phyloP scores from a whole-genome alignment of 1,284 basidiomycete species.

The Caloboletus firmus region DNA sequence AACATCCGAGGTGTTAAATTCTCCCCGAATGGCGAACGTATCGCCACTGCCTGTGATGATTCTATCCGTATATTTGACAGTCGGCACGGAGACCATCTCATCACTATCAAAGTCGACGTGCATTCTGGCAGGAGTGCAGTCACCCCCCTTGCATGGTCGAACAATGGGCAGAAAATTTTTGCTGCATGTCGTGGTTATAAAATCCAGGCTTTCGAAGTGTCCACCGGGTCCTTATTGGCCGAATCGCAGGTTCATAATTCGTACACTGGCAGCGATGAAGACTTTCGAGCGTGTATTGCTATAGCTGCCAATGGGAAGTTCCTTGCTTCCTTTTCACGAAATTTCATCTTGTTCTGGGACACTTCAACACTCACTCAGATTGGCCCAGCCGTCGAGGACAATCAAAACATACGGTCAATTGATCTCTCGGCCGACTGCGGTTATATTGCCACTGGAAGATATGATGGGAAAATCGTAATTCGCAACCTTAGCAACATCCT shows the following conservation, averaged over 20 bases:
- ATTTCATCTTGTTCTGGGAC: neutral
- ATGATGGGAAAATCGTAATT: too few relatives aligned
- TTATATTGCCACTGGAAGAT: neutral
- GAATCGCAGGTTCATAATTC: neutral
- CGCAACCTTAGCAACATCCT: too few relatives aligned
- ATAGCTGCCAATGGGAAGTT: neutral
- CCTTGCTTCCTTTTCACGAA: neutral
- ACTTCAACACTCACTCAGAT: neutral
- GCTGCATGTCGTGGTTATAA: too few relatives aligned
- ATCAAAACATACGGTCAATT: neutral
- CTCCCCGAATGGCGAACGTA: too few relatives aligned
- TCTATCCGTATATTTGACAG: too few relatives aligned
- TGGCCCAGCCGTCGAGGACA: neutral
- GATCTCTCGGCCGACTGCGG: neutral
- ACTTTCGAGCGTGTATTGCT: neutral
- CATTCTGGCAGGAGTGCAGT: neutral
- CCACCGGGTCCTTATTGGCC: neutral
- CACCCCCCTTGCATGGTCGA: too few relatives aligned
- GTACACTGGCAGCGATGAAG: too few relatives aligned
- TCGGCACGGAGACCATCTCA: too few relatives aligned
- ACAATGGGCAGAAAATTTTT: too few relatives aligned
- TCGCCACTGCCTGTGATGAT: too few relatives aligned
- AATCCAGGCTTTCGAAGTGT: neutral
- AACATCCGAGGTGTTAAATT: too few relatives aligned
- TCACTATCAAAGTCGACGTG: too few relatives aligned